Percentiles rank a stretch among this genome's conserved stretches.
phyloP scores from a whole-genome alignment of 495 filamentous ascomycete genomes.

The Bacidia rubella region DNA sequence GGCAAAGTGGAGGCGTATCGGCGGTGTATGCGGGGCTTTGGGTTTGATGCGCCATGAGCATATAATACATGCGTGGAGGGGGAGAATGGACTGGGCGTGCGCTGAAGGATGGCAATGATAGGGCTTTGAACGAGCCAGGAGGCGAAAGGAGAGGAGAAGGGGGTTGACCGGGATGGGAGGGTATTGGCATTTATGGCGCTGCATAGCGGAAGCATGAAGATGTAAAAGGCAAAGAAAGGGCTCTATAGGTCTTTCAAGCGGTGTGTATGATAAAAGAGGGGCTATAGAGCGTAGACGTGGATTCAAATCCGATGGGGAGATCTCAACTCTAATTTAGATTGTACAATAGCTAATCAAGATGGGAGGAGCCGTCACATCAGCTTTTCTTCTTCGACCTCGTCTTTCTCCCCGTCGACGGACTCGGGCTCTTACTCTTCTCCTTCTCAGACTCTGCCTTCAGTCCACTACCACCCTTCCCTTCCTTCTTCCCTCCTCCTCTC shows the following conservation, averaged over 20 bases:
- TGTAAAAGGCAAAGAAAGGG: not conserved
- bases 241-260: too few species aligned
- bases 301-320: not conserved
- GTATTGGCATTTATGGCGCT: not conserved
- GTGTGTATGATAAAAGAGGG: not conserved
- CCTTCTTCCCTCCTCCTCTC: not conserved
- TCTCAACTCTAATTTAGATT: not conserved
- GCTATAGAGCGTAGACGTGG: not conserved
- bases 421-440: not conserved
- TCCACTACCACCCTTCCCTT: conserved; percentile 1
- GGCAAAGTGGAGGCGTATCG: conserved; percentile 72
- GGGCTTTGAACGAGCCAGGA: not conserved
- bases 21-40: conserved; percentile 85
- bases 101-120: not conserved
- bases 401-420: not conserved
- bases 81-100: not conserved
- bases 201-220: conserved; percentile 1
- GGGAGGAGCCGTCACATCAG: not conserved
- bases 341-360: not conserved
- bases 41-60: conserved; percentile 56
- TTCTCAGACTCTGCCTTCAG: not conserved
- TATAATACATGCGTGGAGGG: not conserved
- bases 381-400: not conserved
- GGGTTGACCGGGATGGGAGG: not conserved
- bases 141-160: not conserved